Evolutionary conservation across 805 yeast genomes (phyloP).

Genomic region (Komagataella pseudopastoris): DNA sequence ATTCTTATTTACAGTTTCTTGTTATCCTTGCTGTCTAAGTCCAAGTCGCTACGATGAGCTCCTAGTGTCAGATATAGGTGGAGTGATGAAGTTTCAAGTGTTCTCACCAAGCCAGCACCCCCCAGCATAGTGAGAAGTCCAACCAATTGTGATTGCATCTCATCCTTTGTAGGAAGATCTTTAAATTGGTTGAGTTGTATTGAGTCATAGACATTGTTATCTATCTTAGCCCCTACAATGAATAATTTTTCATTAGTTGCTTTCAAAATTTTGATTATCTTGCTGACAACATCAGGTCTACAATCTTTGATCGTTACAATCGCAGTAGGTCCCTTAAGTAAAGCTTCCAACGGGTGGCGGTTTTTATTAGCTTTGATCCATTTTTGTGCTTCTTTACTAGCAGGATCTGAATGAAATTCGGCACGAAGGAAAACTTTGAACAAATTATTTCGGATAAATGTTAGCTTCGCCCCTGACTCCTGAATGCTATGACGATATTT

Average conservation of each 20-base stretch:
- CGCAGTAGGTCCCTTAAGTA: slow-evolving; percentile 81
- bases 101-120: slow-evolving; percentile 80
- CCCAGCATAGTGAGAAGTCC: slow-evolving; percentile 76
- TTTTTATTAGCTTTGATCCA: slow-evolving; percentile 24
- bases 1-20: background rate
- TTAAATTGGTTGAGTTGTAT: slow-evolving; percentile 48
- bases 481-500: slow-evolving; percentile 46
- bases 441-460: slow-evolving; percentile 53
- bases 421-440: slow-evolving; percentile 70
- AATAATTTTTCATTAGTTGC: slow-evolving; percentile 60
- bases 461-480: slow-evolving; percentile 55
- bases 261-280: slow-evolving; percentile 47
- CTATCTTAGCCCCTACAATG: slow-evolving; percentile 71
- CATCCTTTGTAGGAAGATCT: slow-evolving; percentile 56
- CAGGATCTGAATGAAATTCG: slow-evolving; percentile 60
- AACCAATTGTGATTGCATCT: slow-evolving; percentile 68
- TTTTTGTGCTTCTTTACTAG: slow-evolving; percentile 34
- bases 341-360: slow-evolving; percentile 54
- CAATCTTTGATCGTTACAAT: slow-evolving; percentile 52
- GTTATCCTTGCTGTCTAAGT: slow-evolving; percentile 1
- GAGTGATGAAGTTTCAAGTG: slow-evolving; percentile 59
- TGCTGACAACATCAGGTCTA: slow-evolving; percentile 56
- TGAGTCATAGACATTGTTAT: slow-evolving; percentile 33
- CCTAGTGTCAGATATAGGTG: slow-evolving; percentile 65
- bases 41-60: slow-evolving; percentile 27